These are phyloP conservation scores for Pleurotus citrinopileatus DNA, from an alignment of 768 basidiomycete genomes.

Conservation along the genomic window DNA sequence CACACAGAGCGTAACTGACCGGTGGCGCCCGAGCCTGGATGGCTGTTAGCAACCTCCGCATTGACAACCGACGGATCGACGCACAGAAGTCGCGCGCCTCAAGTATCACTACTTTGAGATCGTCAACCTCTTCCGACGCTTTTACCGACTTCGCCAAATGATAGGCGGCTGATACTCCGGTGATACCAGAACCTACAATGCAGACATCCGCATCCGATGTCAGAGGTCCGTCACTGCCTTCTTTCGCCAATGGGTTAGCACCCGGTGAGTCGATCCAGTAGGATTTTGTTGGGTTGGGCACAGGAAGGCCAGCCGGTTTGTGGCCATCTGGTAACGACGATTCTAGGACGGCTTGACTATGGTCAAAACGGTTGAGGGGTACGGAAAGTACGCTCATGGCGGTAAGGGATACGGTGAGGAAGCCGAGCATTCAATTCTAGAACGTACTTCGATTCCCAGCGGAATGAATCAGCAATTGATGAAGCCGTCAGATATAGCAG, in stretches of 20 bases:
- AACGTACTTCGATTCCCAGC: no score
- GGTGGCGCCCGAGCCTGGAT: conserved; percentile 71
- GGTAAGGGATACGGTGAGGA: not conserved
- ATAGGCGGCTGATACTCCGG: conserved; percentile 73
- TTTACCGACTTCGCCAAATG: conserved; percentile 48
- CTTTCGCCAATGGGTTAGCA: conserved; percentile 63
- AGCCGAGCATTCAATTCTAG: not conserved
- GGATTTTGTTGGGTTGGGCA: conserved; percentile 61
- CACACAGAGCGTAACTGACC: conserved; percentile 35
- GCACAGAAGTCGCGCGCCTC: conserved; percentile 87
- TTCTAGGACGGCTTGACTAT: conserved; percentile 8
- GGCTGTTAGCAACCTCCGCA: not conserved
- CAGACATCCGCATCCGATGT: conserved; percentile 65
- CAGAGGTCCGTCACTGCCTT: conserved; percentile 64
- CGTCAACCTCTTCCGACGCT: conserved; percentile 16
- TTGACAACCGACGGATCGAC: conserved; percentile 24
- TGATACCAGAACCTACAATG: conserved; percentile 79
- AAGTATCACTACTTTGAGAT: conserved; percentile 58
- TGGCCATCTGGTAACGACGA: conserved; percentile 1
- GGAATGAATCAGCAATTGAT: no score
- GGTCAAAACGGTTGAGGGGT: conserved; percentile 4
- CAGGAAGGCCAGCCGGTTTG: conserved; percentile 38
- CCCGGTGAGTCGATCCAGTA: conserved; percentile 67
- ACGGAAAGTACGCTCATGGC: conserved; percentile 2
- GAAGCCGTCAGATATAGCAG: no score